Base-by-base conservation (phyloP, 78 protist species). In the Dictyostelium intermedium region DNA sequence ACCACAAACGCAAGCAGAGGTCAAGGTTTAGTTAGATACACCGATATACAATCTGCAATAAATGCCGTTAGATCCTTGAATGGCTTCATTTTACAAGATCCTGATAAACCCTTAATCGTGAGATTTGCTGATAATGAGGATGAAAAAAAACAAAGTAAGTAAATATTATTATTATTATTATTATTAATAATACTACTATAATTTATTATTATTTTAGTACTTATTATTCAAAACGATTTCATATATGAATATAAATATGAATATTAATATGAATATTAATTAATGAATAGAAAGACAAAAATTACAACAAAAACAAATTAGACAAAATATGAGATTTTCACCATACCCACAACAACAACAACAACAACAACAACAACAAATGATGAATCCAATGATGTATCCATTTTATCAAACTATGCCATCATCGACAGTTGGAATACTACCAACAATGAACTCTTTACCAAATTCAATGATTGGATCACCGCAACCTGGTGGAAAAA, bases 1-100 rank as follows among this genome's bases (percentile, higher is more conserved):
- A 10, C 85, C 3, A 87, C 92, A 35, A 87, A 78, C 32, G 11
- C 92, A 13, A 87, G 92, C 32, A 37, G 92, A n/a, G 92, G 92
- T 7, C 92, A 87, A 43, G 92, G 84, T 16, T 30, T 87, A n/a
- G 92, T 87, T 18, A 56, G 92, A 43, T 87, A 77, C 45, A 27
- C 14, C 8, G 80, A 87, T 34, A 78, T 45, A 18, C 43, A 53
- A 50, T 76, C 85, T 14, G 92, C 92, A 35, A 63, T 83, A 9
- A 79, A 87, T 77, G 47, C 92, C 5, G 50, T 76, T 69, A 78
- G 63, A 30, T 53, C 80, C 16, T 41, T 87, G 1, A 39, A 37
- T 30, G 83, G 83, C 8, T 78, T 77, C 20, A 41, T 35, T 37
- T 78, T 87, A 60, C 92, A 69, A 41, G 77, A 53, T 25, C n/a